Evolutionary conservation across 306 rosid species (phyloP).

Genomic region (Pyrus betulifolia): DNA sequence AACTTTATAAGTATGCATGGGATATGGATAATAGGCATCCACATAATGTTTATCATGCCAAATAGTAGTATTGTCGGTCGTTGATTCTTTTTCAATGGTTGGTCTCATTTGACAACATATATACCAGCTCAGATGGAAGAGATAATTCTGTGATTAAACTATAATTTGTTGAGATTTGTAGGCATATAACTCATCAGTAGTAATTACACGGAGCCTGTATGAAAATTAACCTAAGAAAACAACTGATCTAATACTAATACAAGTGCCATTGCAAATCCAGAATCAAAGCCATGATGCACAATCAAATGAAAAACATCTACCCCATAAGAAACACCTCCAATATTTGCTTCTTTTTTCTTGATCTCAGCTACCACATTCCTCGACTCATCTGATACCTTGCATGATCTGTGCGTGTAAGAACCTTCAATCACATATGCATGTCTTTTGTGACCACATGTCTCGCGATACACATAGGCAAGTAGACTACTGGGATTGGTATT

Average conservation of each 20-base stretch:
- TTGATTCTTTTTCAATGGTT: no score
- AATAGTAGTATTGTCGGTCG: no score
- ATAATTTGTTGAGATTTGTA: no score
- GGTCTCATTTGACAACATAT: no score
- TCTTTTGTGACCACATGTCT: conserved; percentile 14
- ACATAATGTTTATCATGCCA: no score
- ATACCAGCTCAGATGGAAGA: no score
- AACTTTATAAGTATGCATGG: no score
- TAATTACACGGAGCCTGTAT: background rate
- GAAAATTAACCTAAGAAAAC: conserved; percentile 32
- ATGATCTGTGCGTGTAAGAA: conserved; percentile 47
- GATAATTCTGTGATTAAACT: background rate
- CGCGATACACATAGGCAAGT: conserved; percentile 42
- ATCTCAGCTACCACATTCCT: conserved; percentile 60
- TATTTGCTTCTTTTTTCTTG: conserved; percentile 50
- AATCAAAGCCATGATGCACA: conserved; percentile 58
- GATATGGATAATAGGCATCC: no score
- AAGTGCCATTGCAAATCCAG: conserved; percentile 73
- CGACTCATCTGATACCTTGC: conserved; percentile 57
- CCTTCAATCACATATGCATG: conserved; percentile 48
- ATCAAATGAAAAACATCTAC: conserved; percentile 57
- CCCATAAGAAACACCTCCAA: conserved; percentile 60
- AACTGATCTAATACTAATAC: conserved; percentile 66
- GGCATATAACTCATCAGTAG: background rate
- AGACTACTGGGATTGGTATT: conserved; percentile 23